Evolutionary conservation across 768 basidiomycete species (phyloP).

Genomic region (Leccinum arenicola): DNA sequence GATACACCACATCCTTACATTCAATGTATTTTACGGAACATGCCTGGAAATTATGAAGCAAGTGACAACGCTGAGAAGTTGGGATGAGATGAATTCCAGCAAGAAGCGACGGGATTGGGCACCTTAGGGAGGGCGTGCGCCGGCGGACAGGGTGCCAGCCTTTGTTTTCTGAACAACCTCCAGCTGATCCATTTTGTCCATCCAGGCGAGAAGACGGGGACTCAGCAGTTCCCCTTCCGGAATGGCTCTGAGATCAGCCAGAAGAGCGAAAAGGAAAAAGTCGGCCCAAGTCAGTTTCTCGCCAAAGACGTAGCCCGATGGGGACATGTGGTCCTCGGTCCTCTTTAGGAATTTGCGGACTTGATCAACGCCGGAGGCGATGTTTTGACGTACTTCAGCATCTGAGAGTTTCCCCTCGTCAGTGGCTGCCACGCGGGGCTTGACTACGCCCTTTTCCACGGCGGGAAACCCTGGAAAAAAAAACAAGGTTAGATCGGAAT

Average conservation of each 20-base stretch:
- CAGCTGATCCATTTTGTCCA: constrained; percentile 24
- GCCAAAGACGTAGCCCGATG: constrained; percentile 30
- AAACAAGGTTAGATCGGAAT: not conserved
- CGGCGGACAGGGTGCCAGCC: constrained; percentile 24
- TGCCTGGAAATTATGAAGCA: not conserved
- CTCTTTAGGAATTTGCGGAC: constrained; percentile 17
- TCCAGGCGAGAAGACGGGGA: constrained; percentile 22
- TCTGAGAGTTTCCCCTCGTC: constrained; percentile 25
- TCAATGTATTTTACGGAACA: not conserved
- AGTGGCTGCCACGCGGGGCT: constrained; percentile 27
- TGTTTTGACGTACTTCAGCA: constrained; percentile 18
- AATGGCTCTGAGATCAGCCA: constrained; percentile 29
- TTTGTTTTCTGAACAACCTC: constrained; percentile 26
- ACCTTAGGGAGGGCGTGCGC: constrained; percentile 24
- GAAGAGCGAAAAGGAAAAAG: constrained; percentile 32
- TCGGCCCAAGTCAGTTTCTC: constrained; percentile 30
- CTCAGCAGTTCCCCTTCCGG: constrained; percentile 27
- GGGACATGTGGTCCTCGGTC: constrained; percentile 24
- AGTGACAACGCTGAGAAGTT: not conserved
- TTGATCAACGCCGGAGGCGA: constrained; percentile 16
- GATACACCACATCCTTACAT: not conserved
- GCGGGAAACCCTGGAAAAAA: constrained; percentile 24
- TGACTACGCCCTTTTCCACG: constrained; percentile 32
- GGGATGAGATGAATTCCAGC: not conserved
- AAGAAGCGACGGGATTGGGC: not conserved